Evolutionary conservation across 148 eudicot species (phyloP), one percentile per base, ranked within the genome.

Genomic region (Cornus florida): DNA sequence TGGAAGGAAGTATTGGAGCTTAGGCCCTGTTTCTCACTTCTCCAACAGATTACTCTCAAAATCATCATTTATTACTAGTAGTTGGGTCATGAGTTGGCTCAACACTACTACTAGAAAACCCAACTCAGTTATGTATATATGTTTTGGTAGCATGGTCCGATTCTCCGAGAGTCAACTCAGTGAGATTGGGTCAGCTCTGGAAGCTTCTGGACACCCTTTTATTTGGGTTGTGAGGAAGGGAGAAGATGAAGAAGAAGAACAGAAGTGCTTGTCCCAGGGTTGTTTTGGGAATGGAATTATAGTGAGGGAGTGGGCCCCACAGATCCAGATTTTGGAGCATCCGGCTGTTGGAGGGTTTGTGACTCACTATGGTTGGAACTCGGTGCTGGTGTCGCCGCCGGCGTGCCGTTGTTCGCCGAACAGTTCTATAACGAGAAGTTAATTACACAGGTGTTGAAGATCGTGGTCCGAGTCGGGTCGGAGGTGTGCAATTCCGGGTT

Each of bases 341-440:
- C 62, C 41, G 5, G 85, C 91, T 0, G 77, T 88, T 1, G 89
- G 84, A 0, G 74, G 68, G 11, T 88, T 88, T 19, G 41, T 88
- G 71, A 88, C 87, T 4, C 91, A 88, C 33, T 88, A 87, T 70
- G 91, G 91, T 4, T 88, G 91, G 91, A 88, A 88, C 81, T 88
- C 91, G 77, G 66, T 77, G 8, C 74, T 87, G 2, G 84, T 6
- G 41, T 89, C 10, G 32, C 78, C 32, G 80, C 86, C 0, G 83
- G 88, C 1, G 87, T 87, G 65, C 82, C 65, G n/a, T 20, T 60
- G 22, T 60, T 60, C 22, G n/a, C 65, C 1, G 65, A 60, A 60
- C 65, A 60, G 22, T 60, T 60, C 14, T 60, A 60, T 39, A 60
- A 77, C n/a, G 79, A 69, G 71, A 60, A 41, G n/a, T 22, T 81